These are phyloP conservation scores for Chlorella sp. DNA, from an alignment of 139 green algal genomes.

Conservation along the genomic window DNA sequence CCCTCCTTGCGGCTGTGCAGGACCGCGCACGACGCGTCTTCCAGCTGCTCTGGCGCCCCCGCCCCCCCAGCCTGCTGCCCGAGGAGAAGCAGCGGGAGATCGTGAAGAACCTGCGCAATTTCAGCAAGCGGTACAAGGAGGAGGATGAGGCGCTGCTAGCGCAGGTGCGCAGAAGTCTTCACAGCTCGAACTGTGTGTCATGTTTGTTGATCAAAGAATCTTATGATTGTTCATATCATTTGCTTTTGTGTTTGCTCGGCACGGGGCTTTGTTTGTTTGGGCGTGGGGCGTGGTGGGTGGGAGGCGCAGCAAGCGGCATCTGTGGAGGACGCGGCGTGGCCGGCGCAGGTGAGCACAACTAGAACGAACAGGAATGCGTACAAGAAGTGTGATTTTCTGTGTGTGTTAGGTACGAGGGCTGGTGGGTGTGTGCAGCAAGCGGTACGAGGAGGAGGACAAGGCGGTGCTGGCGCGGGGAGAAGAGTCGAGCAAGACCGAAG, in stretches of 20 bases:
- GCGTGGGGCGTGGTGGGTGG: neutral
- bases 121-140: slow-evolving; percentile 94
- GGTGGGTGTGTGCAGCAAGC: too few relatives aligned
- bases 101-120: slow-evolving; percentile 91
- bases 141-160: slow-evolving; percentile 89
- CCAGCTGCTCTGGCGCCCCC: slow-evolving; percentile 96
- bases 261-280: too few relatives aligned
- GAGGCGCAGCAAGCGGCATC: too few relatives aligned
- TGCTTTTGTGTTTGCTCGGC: too few relatives aligned
- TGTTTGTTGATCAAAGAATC: too few relatives aligned
- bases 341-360: neutral
- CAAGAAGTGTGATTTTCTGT: too few relatives aligned
- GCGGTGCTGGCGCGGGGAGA: too few relatives aligned
- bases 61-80: slow-evolving; percentile 84
- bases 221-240: too few relatives aligned
- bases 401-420: neutral
- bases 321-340: neutral
- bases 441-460: too few relatives aligned
- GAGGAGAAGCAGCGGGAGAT: slow-evolving; percentile 91
- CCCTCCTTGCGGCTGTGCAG: slow-evolving; percentile 34
- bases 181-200: too few relatives aligned
- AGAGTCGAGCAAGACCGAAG: too few relatives aligned
- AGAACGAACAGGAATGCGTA: neutral
- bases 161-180: too few relatives aligned
- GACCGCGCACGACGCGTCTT: slow-evolving; percentile 84